These are phyloP conservation scores for Ganoderma resinaceum DNA, from an alignment of 1,284 basidiomycete genomes.

Conservation along the genomic window DNA sequence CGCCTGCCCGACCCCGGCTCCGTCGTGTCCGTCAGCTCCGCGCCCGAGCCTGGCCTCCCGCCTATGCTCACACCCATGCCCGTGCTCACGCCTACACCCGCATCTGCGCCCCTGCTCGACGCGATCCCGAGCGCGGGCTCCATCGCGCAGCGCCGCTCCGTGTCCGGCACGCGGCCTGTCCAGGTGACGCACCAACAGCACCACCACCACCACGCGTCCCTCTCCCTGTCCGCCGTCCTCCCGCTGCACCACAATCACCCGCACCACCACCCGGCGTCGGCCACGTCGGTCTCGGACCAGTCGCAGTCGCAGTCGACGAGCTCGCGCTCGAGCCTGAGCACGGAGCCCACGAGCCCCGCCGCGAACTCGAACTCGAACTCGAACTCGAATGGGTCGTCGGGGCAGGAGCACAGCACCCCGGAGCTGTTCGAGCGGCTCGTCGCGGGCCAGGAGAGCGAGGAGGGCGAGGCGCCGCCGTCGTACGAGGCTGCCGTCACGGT, in stretches of 20 bases:
- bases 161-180: background rate
- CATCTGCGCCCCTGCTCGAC: slow-evolving; percentile 6
- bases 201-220: background rate
- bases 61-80: no score
- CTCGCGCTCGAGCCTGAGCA: slow-evolving; percentile 19
- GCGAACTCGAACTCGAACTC: background rate
- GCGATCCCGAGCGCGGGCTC: background rate
- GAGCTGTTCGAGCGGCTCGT: slow-evolving; percentile 66
- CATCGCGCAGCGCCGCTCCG: background rate
- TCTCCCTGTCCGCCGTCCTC: background rate
- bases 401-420: slow-evolving; percentile 45
- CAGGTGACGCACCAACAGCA: no score
- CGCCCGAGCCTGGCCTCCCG: no score
- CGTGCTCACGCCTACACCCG: slow-evolving; percentile 11
- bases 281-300: background rate
- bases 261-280: background rate
- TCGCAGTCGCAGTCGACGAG: no score
- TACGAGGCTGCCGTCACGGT: slow-evolving; percentile 48
- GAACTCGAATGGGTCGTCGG: slow-evolving; percentile 27
- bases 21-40: background rate
- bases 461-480: slow-evolving; percentile 69
- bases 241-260: background rate
- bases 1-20: slow-evolving; percentile 31
- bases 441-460: slow-evolving; percentile 66
- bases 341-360: slow-evolving; percentile 29